A percentile compares a stretch with the other conserved stretches of the same genome.
Evolutionary conservation across 495 filamentous ascomycete species (phyloP).

Genomic region (Polyplosphaeria fusca): DNA sequence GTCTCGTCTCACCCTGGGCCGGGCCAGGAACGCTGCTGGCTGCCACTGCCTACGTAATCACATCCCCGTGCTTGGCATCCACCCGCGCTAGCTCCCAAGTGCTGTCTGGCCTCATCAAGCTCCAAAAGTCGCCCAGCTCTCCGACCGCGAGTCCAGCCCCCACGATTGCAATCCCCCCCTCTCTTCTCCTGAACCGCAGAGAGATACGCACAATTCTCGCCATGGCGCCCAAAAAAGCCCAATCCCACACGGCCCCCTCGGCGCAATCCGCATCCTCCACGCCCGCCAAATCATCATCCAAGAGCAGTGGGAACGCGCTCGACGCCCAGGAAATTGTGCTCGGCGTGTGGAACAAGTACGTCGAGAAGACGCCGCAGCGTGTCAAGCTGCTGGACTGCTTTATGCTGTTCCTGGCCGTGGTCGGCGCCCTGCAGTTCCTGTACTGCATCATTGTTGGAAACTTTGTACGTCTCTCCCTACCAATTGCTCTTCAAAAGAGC

Average conservation of each 20-base stretch:
- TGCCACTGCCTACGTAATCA: too few relatives aligned
- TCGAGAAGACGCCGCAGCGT: constrained; percentile 75
- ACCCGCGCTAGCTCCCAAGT: background rate
- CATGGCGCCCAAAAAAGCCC: constrained; percentile 46
- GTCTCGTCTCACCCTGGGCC: too few relatives aligned
- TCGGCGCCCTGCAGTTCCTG: constrained; percentile 84
- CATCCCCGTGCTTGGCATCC: too few relatives aligned
- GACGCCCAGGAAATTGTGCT: constrained; percentile 53
- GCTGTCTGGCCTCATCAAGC: constrained; percentile 33
- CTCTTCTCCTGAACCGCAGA: background rate
- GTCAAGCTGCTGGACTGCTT: constrained; percentile 91
- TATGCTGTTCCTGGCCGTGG: constrained; percentile 81
- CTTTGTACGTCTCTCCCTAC: too few relatives aligned
- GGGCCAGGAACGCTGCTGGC: too few relatives aligned
- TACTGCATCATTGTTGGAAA: constrained; percentile 93
- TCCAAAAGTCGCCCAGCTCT: background rate
- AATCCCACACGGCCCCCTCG: constrained; percentile 40
- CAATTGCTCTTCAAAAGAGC: too few relatives aligned
- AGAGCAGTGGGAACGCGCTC: constrained; percentile 27
- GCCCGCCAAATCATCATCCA: constrained; percentile 8
- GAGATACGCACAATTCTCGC: constrained; percentile 9
- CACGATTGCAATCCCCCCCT: background rate
- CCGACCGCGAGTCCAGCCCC: background rate
- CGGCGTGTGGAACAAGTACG: constrained; percentile 70
- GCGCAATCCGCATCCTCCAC: constrained; percentile 37